Conservation (phyloP, 202 grass and related monocot species). For the Zoysia matrella region DNA sequence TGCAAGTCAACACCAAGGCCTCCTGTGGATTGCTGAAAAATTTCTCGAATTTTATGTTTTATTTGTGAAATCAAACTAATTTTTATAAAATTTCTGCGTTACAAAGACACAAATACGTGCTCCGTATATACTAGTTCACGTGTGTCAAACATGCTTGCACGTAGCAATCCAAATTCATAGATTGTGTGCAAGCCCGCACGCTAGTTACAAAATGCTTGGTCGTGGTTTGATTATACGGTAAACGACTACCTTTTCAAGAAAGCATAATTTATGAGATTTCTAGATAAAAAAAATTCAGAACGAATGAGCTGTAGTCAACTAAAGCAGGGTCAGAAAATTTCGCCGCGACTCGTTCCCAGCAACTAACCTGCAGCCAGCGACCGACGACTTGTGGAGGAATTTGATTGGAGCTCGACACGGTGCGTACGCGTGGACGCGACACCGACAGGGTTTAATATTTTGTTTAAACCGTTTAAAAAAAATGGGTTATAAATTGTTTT, state of each 20-base stretch:
- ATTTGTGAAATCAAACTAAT: too few relatives aligned
- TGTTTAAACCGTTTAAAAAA: too few relatives aligned
- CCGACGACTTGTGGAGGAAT: constrained; percentile 3
- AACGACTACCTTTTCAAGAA: not conserved
- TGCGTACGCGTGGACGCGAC: constrained; percentile 14
- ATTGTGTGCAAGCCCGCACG: not conserved
- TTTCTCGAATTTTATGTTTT: too few relatives aligned
- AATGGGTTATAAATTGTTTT: too few relatives aligned
- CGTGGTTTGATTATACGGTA: not conserved
- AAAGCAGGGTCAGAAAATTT: not conserved
- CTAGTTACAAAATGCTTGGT: not conserved
- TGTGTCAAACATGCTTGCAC: not conserved
- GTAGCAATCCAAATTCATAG: not conserved
- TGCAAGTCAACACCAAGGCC: not conserved
- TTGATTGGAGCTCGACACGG: constrained; percentile 22
- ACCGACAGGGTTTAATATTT: too few relatives aligned
- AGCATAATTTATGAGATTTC: not conserved
- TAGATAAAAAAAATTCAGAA: not conserved
- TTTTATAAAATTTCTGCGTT: too few relatives aligned
- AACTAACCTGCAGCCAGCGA: constrained; percentile 7
- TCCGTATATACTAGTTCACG: too few relatives aligned
- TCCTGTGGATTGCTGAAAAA: too few relatives aligned
- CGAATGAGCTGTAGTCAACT: constrained; percentile 24
- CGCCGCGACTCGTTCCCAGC: not conserved
- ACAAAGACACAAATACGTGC: too few relatives aligned